These are phyloP conservation scores for Rhizopus stolonifer DNA, from an alignment of 371 early-diverging fungal species.

Conservation along the genomic window DNA sequence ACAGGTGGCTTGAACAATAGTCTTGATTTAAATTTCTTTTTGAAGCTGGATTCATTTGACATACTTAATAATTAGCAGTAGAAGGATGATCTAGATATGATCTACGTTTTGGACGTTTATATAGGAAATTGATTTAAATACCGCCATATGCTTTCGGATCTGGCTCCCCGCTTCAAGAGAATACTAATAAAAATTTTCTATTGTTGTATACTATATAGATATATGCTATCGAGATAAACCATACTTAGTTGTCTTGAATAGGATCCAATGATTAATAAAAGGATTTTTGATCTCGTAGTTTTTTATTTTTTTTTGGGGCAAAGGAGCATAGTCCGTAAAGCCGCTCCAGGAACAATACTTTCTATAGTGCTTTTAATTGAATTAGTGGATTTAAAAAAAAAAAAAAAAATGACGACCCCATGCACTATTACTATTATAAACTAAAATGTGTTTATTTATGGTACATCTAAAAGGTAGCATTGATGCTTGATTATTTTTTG, in stretches of 20 bases:
- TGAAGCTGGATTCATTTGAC: background rate
- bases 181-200: background rate
- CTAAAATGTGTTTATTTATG: background rate
- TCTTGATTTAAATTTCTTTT: constrained; percentile 1
- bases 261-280: no score
- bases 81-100: background rate
- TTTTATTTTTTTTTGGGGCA: no score
- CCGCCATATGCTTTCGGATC: background rate
- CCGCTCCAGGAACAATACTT: no score
- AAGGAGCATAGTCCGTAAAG: no score
- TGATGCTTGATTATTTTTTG: constrained; percentile 28
- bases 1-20: constrained; percentile 15
- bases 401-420: no score
- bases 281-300: no score
- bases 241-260: no score
- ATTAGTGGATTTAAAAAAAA: no score
- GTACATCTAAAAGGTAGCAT: background rate
- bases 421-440: background rate
- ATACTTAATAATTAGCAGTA: background rate
- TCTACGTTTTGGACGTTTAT: background rate
- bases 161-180: background rate
- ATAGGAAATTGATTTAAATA: constrained; percentile 8
- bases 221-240: no score
- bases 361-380: no score
- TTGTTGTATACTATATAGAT: no score